Percentiles rank a stretch among this genome's conserved stretches.
Evolutionary conservation across 495 filamentous ascomycete species (phyloP).

Genomic region (Penicillium taxi): DNA sequence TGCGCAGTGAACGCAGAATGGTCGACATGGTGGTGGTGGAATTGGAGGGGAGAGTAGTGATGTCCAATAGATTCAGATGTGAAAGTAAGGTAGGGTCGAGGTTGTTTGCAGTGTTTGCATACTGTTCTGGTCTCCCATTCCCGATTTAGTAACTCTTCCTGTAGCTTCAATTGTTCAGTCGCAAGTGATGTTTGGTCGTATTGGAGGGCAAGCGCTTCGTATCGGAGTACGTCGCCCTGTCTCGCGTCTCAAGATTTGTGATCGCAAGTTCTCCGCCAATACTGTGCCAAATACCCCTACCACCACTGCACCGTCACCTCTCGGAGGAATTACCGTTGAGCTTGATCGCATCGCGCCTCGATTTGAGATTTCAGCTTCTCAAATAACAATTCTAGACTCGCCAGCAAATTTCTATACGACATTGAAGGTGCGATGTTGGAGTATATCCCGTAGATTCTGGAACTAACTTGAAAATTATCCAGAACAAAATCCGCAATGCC

Average conservation of each 20-base stretch:
- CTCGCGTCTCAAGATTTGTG: conserved; percentile 24
- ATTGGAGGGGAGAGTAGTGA: conserved; percentile 12
- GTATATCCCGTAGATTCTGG: too few relatives aligned
- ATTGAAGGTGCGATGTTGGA: conserved; percentile 57
- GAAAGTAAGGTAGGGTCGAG: conserved; percentile 18
- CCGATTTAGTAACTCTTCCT: conserved; percentile 18
- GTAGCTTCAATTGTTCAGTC: neutral
- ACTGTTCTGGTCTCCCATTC: conserved; percentile 2
- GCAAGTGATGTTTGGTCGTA: conserved; percentile 33
- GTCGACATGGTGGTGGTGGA: conserved; percentile 71
- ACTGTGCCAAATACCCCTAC: conserved; percentile 18
- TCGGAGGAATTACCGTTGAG: conserved; percentile 60
- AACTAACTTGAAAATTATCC: conserved; percentile 11
- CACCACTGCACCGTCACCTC: conserved; percentile 29
- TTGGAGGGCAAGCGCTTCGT: conserved; percentile 33
- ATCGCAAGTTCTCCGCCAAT: conserved; percentile 37
- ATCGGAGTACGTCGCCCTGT: conserved; percentile 26
- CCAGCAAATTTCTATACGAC: conserved; percentile 82
- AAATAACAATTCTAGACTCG: conserved; percentile 68
- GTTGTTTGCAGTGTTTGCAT: conserved; percentile 39
- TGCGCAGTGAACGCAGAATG: conserved; percentile 73
- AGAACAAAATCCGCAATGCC: conserved; percentile 76
- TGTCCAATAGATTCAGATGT: conserved; percentile 7
- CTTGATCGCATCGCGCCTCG: conserved; percentile 83
- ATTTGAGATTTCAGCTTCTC: conserved; percentile 75